Evolutionary conservation across 495 filamentous ascomycete species (phyloP).

Genomic region (Corynascus novoguineensis): DNA sequence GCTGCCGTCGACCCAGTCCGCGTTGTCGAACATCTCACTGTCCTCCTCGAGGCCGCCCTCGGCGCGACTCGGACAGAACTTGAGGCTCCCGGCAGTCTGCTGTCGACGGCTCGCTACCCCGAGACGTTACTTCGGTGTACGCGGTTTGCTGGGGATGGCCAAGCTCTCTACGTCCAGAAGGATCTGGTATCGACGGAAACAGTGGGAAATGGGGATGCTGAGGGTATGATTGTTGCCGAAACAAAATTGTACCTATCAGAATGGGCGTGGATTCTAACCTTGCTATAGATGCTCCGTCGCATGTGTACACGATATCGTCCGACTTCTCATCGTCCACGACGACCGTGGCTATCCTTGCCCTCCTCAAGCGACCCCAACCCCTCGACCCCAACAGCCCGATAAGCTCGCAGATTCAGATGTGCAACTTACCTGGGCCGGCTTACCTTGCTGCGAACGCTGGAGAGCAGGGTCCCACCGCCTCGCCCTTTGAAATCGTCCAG

Average conservation of each 20-base stretch:
- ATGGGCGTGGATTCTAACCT: constrained; percentile 9
- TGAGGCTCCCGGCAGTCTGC: constrained; percentile 70
- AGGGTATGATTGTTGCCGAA: constrained; percentile 14
- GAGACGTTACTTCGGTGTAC: constrained; percentile 84
- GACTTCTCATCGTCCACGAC: constrained; percentile 74
- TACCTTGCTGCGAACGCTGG: constrained; percentile 56
- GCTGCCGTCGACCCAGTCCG: constrained; percentile 43
- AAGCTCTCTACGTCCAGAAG: constrained; percentile 88
- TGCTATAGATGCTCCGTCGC: constrained; percentile 38
- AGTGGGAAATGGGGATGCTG: constrained; percentile 32
- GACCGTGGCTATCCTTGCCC: constrained; percentile 75
- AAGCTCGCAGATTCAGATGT: constrained; percentile 78
- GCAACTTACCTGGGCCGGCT: constrained; percentile 78
- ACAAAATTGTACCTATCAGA: too few species aligned
- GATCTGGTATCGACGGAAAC: constrained; percentile 52
- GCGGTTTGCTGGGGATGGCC: constrained; percentile 81
- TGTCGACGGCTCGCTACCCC: constrained; percentile 60
- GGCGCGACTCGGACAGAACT: constrained; percentile 79
- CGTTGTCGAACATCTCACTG: constrained; percentile 72
- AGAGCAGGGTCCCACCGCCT: constrained; percentile 63
- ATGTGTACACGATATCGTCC: constrained; percentile 70
- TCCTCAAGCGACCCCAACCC: constrained; percentile 82
- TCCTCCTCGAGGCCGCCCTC: constrained; percentile 75
- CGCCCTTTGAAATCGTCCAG: constrained; percentile 88
- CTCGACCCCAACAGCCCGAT: constrained; percentile 77